Conservation (phyloP, 192 early-diverging fungal species). For the Gryganskiella cystojenkinii region DNA sequence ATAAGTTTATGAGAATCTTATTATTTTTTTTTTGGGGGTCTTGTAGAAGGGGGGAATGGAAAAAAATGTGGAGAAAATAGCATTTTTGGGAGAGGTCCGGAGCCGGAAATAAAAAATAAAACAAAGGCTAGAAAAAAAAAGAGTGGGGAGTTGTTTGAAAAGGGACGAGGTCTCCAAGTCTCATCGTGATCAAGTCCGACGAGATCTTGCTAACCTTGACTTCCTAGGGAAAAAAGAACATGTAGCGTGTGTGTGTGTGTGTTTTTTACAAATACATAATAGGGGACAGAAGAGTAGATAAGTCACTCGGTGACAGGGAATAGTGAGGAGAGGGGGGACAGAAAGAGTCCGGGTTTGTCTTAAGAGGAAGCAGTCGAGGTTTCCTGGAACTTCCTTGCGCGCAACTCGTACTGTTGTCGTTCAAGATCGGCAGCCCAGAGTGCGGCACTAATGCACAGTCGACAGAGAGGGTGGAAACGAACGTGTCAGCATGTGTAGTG, state of each 20-base stretch:
- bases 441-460: slow-evolving; percentile 22
- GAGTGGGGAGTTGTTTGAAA: slow-evolving; percentile 17
- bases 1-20: neutral
- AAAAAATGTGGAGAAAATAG: neutral
- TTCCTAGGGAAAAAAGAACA: no score
- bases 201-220: no score
- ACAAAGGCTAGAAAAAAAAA: slow-evolving; percentile 2
- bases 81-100: neutral
- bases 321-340: neutral
- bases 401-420: slow-evolving; percentile 37
- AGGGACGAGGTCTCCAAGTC: no score
- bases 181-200: neutral
- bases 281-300: neutral
- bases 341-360: neutral
- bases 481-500: neutral
- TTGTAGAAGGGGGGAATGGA: neutral
- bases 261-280: neutral
- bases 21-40: neutral
- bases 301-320: no score
- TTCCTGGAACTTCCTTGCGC: slow-evolving; percentile 26
- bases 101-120: neutral
- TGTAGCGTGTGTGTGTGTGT: no score
- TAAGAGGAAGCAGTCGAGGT: neutral
- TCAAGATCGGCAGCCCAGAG: slow-evolving; percentile 50
- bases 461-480: neutral